phyloP scores from a whole-genome alignment of 192 early-diverging fungal species.

The Coemansia sp. region DNA sequence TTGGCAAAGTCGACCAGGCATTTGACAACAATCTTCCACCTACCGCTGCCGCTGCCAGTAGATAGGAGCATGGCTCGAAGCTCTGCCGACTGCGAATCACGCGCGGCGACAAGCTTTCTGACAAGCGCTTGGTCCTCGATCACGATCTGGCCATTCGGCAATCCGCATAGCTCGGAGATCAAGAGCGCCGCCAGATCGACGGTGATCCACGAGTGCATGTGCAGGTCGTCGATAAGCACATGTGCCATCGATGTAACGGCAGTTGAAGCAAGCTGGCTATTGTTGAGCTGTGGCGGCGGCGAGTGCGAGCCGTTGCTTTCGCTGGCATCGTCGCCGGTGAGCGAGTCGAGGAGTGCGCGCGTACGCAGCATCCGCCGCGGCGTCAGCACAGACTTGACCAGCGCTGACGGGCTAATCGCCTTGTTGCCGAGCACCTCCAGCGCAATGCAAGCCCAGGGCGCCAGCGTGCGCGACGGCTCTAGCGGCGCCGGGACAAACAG shows the following conservation, averaged over 20 bases:
- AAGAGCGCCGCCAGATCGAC: slow-evolving; percentile 36
- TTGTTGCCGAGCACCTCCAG: slow-evolving; percentile 49
- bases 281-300: not conserved
- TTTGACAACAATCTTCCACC: slow-evolving; percentile 42
- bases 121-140: slow-evolving; percentile 20
- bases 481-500: slow-evolving; percentile 49
- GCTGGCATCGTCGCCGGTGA: slow-evolving; percentile 23
- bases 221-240: slow-evolving; percentile 31
- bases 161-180: slow-evolving; percentile 24
- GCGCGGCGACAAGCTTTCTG: slow-evolving; percentile 19
- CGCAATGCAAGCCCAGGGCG: slow-evolving; percentile 46
- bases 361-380: slow-evolving; percentile 53
- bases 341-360: slow-evolving; percentile 44
- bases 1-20: slow-evolving; percentile 47
- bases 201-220: slow-evolving; percentile 37
- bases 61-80: slow-evolving; percentile 39
- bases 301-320: not conserved
- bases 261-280: slow-evolving; percentile 25
- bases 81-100: slow-evolving; percentile 33
- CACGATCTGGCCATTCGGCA: slow-evolving; percentile 14
- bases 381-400: slow-evolving; percentile 47
- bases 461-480: slow-evolving; percentile 39
- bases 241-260: slow-evolving; percentile 38
- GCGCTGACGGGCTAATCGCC: slow-evolving; percentile 47
- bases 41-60: not conserved